Evolutionary conservation across 1,139 yeast species (phyloP).

Genomic region (Saccharomycopsis hybrid): DNA sequence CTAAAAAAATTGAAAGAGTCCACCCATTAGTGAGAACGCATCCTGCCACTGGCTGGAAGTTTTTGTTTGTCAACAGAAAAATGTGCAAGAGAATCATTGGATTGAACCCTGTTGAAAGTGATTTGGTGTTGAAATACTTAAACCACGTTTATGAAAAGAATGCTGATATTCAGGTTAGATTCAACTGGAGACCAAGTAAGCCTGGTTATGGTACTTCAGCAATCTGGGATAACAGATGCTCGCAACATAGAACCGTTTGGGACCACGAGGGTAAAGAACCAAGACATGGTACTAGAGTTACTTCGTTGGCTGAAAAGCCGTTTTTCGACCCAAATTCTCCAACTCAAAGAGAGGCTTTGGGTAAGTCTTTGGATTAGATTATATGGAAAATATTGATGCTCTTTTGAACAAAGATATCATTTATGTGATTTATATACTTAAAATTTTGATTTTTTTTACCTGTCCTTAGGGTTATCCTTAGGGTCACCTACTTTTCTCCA

Average conservation of each 20-base stretch:
- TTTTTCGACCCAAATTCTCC: constrained; percentile 44
- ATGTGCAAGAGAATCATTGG: constrained; percentile 41
- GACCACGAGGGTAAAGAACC: constrained; percentile 40
- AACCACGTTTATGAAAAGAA: constrained; percentile 38
- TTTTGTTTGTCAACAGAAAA: constrained; percentile 39
- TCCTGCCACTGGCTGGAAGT: constrained; percentile 52
- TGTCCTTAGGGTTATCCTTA: too few species aligned
- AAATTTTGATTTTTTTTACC: too few species aligned
- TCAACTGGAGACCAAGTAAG: constrained; percentile 46
- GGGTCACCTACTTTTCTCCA: too few species aligned
- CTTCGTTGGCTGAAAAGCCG: constrained; percentile 51
- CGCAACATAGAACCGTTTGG: constrained; percentile 43
- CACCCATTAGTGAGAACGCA: constrained; percentile 46
- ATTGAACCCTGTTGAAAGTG: constrained; percentile 35
- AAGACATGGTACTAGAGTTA: constrained; percentile 55
- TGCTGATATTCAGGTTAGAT: constrained; percentile 47
- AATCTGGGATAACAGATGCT: constrained; percentile 51
- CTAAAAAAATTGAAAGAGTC: constrained; percentile 36
- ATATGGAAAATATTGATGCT: too few species aligned
- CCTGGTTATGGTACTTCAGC: constrained; percentile 49
- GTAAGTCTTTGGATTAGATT: constrained; percentile 22
- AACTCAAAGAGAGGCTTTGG: constrained; percentile 50
- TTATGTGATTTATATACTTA: too few species aligned
- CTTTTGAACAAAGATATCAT: too few species aligned
- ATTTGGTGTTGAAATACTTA: constrained; percentile 15